These are phyloP conservation scores for Schwanniomyces pseudopolymorphus DNA, from an alignment of 805 yeast species.

Conservation along the genomic window DNA sequence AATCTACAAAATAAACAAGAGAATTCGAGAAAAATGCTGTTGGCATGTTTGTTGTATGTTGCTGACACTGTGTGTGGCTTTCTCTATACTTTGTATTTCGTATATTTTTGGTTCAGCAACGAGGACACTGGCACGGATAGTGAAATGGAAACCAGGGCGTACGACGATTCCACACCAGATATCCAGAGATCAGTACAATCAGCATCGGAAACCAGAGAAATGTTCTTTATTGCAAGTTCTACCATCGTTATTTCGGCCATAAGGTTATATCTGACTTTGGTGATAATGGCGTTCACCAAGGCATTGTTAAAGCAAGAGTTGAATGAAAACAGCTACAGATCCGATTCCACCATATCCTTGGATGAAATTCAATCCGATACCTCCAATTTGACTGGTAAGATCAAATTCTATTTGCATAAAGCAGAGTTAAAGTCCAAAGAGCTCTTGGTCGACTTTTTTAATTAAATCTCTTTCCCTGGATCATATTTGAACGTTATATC, in stretches of 20 bases:
- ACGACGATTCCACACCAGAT: neutral
- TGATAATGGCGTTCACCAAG: slow-evolving; percentile 59
- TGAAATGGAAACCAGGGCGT: neutral
- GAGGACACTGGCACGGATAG: slow-evolving; percentile 31
- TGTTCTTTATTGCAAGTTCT: slow-evolving; percentile 54
- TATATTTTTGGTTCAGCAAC: slow-evolving; percentile 67
- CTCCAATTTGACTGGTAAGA: slow-evolving; percentile 12
- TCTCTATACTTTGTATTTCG: slow-evolving; percentile 72
- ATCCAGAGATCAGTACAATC: slow-evolving; percentile 44
- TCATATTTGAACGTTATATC: too few relatives aligned
- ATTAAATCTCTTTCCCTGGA: too few relatives aligned
- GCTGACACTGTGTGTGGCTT: slow-evolving; percentile 67
- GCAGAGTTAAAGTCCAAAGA: slow-evolving; percentile 34
- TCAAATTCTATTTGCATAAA: slow-evolving; percentile 21
- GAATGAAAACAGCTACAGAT: slow-evolving; percentile 19
- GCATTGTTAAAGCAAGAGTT: slow-evolving; percentile 46
- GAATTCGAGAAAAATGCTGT: slow-evolving; percentile 58
- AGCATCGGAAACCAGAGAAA: slow-evolving; percentile 57
- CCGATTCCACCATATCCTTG: neutral
- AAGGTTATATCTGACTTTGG: slow-evolving; percentile 60
- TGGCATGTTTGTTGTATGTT: slow-evolving; percentile 61
- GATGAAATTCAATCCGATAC: neutral
- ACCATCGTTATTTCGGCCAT: slow-evolving; percentile 47
- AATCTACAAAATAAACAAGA: slow-evolving; percentile 42
- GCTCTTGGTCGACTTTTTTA: slow-evolving; percentile 22